These are phyloP conservation scores for Globisporangium uncinulatum DNA, from an alignment of 352 stramenopile genomes.

Conservation along the genomic window DNA sequence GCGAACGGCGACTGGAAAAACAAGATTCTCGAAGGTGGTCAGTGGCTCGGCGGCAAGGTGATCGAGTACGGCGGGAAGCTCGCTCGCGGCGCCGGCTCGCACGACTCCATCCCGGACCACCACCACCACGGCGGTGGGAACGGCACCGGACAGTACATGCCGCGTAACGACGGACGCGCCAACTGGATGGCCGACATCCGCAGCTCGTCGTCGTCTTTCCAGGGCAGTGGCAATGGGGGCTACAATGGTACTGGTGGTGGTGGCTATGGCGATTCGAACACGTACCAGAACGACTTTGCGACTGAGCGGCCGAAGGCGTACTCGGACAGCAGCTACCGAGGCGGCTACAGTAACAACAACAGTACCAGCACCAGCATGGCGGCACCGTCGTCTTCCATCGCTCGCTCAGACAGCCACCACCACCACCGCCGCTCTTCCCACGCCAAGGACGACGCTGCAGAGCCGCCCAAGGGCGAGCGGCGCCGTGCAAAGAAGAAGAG, in stretches of 20 bases:
- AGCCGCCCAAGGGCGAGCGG: conserved; percentile 9
- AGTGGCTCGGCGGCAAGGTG: conserved; percentile 69
- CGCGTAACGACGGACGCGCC: conserved; percentile 60
- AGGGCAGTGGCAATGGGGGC: conserved; percentile 2
- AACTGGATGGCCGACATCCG: conserved; percentile 79
- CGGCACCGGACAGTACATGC: conserved; percentile 25
- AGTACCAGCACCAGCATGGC: conserved; percentile 4
- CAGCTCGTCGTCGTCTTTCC: conserved; percentile 37
- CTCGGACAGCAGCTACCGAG: conserved; percentile 21
- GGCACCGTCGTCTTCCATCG: conserved; percentile 3
- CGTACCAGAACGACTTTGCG: conserved; percentile 73
- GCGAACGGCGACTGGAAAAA: conserved; percentile 55
- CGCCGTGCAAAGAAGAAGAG: conserved; percentile 39
- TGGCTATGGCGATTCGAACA: conserved; percentile 10
- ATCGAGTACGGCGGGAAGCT: conserved; percentile 65
- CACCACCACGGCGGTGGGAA: conserved; percentile 11
- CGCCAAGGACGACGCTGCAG: conserved; percentile 5
- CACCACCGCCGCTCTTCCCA: conserved; percentile 8
- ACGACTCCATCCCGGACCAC: conserved; percentile 46
- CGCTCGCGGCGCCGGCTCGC: conserved; percentile 27
- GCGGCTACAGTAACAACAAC: conserved; percentile 3
- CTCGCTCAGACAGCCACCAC: conserved; percentile 3
- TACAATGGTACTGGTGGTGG: conserved; percentile 19
- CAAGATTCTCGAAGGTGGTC: conserved; percentile 59
- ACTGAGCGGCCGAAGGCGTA: conserved; percentile 54